These are phyloP conservation scores for Meyerozyma smithsonii DNA, from an alignment of 1,139 yeast species.

Conservation along the genomic window DNA sequence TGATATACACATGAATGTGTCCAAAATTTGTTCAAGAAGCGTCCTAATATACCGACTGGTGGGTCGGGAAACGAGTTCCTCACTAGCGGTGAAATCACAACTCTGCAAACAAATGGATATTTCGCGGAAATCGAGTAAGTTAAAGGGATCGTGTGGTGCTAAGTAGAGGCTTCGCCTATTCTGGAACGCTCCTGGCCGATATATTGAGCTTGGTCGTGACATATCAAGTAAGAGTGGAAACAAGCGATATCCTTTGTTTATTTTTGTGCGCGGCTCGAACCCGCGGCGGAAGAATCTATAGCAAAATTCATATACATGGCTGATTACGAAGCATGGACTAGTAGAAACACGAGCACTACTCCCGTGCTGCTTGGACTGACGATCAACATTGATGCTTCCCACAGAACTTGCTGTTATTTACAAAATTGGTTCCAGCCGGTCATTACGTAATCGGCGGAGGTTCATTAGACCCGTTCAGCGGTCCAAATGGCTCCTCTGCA, in stretches of 20 bases:
- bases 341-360: too few species aligned
- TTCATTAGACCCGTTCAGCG: slow-evolving; percentile 66
- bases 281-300: background rate
- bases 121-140: slow-evolving; percentile 62
- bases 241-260: background rate
- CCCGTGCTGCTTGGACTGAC: too few species aligned
- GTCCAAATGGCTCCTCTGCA: slow-evolving; percentile 88
- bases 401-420: too few species aligned
- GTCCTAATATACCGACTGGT: slow-evolving; percentile 57
- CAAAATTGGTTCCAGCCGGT: background rate
- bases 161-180: slow-evolving; percentile 4
- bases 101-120: slow-evolving; percentile 57
- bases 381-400: too few species aligned
- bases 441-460: background rate
- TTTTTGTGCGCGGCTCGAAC: slow-evolving; percentile 3
- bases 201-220: slow-evolving; percentile 8
- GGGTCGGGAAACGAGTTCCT: slow-evolving; percentile 62
- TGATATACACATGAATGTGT: slow-evolving; percentile 53
- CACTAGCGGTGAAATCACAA: slow-evolving; percentile 60
- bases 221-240: slow-evolving; percentile 1
- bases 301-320: background rate
- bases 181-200: slow-evolving; percentile 6
- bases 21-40: slow-evolving; percentile 68
- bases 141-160: slow-evolving; percentile 43
- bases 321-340: too few species aligned